Base-by-base conservation (phyloP, 345 rosid species). In the Salix brachista region DNA sequence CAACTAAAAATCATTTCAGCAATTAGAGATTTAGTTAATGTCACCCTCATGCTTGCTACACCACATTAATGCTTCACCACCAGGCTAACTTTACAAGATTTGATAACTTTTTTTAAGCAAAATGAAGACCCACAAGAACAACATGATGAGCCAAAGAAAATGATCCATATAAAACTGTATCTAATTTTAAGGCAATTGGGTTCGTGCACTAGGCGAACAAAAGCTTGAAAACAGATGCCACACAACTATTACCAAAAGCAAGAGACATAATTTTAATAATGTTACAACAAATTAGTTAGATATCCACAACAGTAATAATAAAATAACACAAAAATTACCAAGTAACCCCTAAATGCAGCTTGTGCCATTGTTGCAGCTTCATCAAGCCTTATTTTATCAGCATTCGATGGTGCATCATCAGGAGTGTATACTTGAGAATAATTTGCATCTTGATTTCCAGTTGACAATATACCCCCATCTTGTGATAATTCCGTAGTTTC, bases 311-410 rank as follows among this genome's bases (percentile, higher is more conserved):
- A 76, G 26, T 32, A 23, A 32, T 17, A 50, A 28, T 75, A 56
- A 39, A n/a, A 50, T 28, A 28, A 60, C 26, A 32, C 67, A 72
- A 83, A 75, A 39, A 79, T 82, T 94, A 94, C 98, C 98, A 91
- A 78, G 85, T 89, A 90, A 67, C 99, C 97, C 88, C 97, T 88
- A 84, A 95, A 95, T 73, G 92, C 92, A 84, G 99, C 97, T 83
- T 93, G 99, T n/a, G 85, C 90, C 75, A 84, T 79, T n/a, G 88
- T 93, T n/a, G 96, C 94, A 65, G 99, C 93, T 74, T 83, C 75
- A 83, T 90, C 94, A 75, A 75, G 85, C 76, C 79, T 87, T 34
- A 79, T 71, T 80, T 80, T 89, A 81, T 88, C 93, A 65, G 89
- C 88, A 73, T 89, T 87, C 44, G 84, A 74, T 23, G 78, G 83